These are phyloP conservation scores for Erigeron philadelphicus DNA, from an alignment of 140 eudicot genomes.

Conservation along the genomic window DNA sequence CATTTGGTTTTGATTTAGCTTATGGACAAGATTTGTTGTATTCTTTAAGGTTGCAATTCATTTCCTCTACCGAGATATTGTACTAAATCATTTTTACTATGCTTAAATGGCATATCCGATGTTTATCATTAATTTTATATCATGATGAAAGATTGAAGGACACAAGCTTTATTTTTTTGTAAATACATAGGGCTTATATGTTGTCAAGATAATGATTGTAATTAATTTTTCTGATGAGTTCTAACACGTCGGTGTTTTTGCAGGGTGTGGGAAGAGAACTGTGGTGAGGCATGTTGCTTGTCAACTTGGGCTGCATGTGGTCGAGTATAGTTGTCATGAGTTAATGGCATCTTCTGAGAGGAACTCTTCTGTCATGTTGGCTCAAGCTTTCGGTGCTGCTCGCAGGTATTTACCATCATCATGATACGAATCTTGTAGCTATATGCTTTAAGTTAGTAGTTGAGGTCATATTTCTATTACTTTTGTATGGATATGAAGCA, in stretches of 20 bases:
- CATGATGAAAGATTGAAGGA: not conserved
- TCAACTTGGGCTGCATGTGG: conserved; percentile 83
- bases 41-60: too few relatives aligned
- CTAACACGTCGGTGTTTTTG: conserved; percentile 10
- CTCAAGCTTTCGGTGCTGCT: conserved; percentile 75
- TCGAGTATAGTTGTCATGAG: conserved; percentile 72
- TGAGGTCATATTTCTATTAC: conserved; percentile 1
- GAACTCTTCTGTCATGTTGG: conserved; percentile 57
- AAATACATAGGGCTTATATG: not conserved
- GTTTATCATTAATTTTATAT: too few relatives aligned
- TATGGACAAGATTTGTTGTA: too few relatives aligned
- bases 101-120: too few relatives aligned
- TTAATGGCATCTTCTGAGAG: conserved; percentile 72
- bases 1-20: too few relatives aligned
- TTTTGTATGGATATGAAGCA: conserved; percentile 12
- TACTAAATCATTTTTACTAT: too few relatives aligned
- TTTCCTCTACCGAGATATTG: too few relatives aligned
- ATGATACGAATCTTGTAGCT: conserved; percentile 10
- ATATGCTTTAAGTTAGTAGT: not conserved
- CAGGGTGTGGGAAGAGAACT: conserved; percentile 92
- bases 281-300: conserved; percentile 76
- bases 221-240: not conserved
- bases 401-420: conserved; percentile 53
- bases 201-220: not conserved
- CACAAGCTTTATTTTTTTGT: not conserved